Base-by-base conservation (phyloP, 208 protist genomes). In the Porcisia deanei region DNA sequence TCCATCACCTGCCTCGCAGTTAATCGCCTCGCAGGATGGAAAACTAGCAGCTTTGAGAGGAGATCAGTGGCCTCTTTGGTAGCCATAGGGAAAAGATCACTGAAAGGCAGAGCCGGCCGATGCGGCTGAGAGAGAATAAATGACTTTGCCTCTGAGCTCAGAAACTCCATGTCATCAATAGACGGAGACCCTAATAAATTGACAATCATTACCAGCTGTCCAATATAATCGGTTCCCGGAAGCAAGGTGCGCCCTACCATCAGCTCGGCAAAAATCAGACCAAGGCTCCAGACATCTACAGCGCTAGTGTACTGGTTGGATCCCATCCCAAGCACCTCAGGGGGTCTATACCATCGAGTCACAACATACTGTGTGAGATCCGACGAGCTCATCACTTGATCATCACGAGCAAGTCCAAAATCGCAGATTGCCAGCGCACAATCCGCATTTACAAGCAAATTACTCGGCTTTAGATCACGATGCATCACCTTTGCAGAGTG, bases 261-360 rank as follows among this genome's bases (percentile, higher is more conserved):
- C 14, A 99, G 87, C 86, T 99, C 99, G 1, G 98, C 99, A 68
- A 99, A 96, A 53, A 99, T 99, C 73, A 99, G 98, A 10, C 98
- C 99, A 34, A 96, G 75, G 49, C 96, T 99, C 98, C 97, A 99
- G 58, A 99, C 88, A 87, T 99, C 98, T 25, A 99, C 98, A 9
- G 98, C 88, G 45, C 92, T 97, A 1, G 96, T 99, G 85, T 99
- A 99, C 68, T 90, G 87, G 64, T 85, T 85, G 20, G 88, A 86
- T 52, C 88, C 88, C 87, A 95, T 94, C 9, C 88, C 91, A 57
- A 99, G 93, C 30, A 99, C 89, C 82, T 99, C 99, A 22, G 99
- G 99, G n/a, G 99, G 98, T 45, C 99, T 88, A 81, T 99, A 99
- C 99, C 99, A 99, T 4, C 99, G 86, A 9, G 98, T 99, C 37